Conservation (phyloP, 2,329 filamentous ascomycete species). For the Epichloe hybrida region DNA sequence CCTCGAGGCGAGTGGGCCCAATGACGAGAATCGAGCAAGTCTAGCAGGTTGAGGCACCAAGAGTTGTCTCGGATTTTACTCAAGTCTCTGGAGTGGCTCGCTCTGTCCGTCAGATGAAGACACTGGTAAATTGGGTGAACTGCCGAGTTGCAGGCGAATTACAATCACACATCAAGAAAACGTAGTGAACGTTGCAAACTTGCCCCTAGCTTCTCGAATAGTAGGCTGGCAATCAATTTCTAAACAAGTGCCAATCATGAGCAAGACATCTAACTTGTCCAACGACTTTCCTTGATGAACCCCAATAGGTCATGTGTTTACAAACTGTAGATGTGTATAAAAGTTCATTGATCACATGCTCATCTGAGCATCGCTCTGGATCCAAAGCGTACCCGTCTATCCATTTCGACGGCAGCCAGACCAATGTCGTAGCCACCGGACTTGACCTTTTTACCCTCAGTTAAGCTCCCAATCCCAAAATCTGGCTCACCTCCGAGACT, state of each 20-base stretch:
- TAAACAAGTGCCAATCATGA: no score
- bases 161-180: no score
- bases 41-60: neutral
- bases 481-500: conserved; percentile 51
- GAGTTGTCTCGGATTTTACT: neutral
- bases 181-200: no score
- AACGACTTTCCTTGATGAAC: no score
- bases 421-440: conserved; percentile 8
- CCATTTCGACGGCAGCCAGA: conserved; percentile 18
- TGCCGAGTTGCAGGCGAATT: neutral
- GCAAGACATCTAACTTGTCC: no score
- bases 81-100: neutral
- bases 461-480: conserved; percentile 44
- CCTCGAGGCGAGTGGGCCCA: conserved; percentile 16
- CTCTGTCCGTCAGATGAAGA: neutral
- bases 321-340: neutral
- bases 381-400: conserved; percentile 13
- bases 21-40: conserved; percentile 12
- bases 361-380: conserved; percentile 11
- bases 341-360: neutral
- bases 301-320: no score
- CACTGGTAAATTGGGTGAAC: neutral
- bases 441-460: conserved; percentile 20
- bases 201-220: no score
- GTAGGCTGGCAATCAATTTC: no score